Base-by-base conservation (phyloP, 306 rosid species). In the Prinsepia uniflora region DNA sequence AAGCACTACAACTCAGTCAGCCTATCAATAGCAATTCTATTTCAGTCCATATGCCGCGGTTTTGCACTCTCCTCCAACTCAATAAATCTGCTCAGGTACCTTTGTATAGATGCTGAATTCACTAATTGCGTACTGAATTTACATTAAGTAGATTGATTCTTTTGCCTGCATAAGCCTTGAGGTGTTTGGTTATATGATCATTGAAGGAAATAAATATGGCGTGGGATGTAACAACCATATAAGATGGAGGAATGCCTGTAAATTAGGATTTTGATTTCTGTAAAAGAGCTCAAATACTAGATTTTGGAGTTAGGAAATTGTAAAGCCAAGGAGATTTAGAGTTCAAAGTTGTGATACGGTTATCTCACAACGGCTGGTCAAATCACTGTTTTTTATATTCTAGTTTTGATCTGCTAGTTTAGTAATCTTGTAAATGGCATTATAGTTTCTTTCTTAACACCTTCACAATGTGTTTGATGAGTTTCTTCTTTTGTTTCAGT, bases 11-110 rank as follows among this genome's bases (percentile, higher is more conserved):
- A 75, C 89, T 94, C 42, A 94, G 99, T 83, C 99, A 90, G 73
- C 99, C 99, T 68, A 83, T 94, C 73, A 94, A 94, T 75, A 91
- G 97, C 90, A 91, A 94, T 72, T 94, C 97, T 42, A 86, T 94
- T 74, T 91, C 96, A 6, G 99, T 94, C 49, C 97, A 94, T 73
- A 89, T 89, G 97, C 99, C 97, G 15, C 86, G 97, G 82, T 89
- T 91, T 85, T 94, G 99, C 87, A 87, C 97, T 8, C 99, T 90
- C 67, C 96, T 90, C 68, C 97, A 94, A 73, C 99, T 94, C 78
- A 94, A 89, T 79, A 89, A 91, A 81, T 94, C 97, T 79, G 99
- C 99, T 75, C 97, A 94, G 97, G 99, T 89, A 85, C 72, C 48
- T 56, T n/a, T 22, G 24, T 48, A 54, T 67, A 6, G 62, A 62